Conservation (phyloP, 495 filamentous ascomycete species). For the Talaromyces nanjingensis region DNA sequence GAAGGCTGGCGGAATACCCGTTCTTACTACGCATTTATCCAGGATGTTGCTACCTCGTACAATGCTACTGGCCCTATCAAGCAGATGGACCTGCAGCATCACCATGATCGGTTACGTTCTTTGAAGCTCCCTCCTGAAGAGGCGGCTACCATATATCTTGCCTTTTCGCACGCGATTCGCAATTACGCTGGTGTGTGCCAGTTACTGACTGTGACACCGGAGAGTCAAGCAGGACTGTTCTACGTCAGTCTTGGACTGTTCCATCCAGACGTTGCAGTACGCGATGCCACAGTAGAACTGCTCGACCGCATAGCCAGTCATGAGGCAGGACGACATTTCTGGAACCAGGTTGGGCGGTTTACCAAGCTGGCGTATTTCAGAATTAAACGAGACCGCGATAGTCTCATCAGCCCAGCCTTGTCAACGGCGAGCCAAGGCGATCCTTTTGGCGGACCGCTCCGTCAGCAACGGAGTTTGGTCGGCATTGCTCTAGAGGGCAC, state of each 20-base stretch:
- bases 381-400: slow-evolving; percentile 57
- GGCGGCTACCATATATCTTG: slow-evolving; percentile 71
- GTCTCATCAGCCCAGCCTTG: slow-evolving; percentile 24
- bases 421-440: slow-evolving; percentile 3
- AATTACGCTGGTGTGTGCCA: slow-evolving; percentile 87
- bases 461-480: slow-evolving; percentile 12
- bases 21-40: slow-evolving; percentile 91
- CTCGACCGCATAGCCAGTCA: slow-evolving; percentile 78
- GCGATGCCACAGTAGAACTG: slow-evolving; percentile 69
- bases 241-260: slow-evolving; percentile 91
- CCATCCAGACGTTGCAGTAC: slow-evolving; percentile 74
- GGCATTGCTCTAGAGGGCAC: slow-evolving; percentile 11
- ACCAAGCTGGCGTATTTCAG: slow-evolving; percentile 73
- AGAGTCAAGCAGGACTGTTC: slow-evolving; percentile 84
- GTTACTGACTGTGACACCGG: slow-evolving; percentile 76
- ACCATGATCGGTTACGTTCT: slow-evolving; percentile 81
- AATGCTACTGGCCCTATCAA: slow-evolving; percentile 65
- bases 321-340: slow-evolving; percentile 90
- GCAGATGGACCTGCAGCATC: slow-evolving; percentile 77
- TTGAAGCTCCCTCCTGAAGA: slow-evolving; percentile 65
- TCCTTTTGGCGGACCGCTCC: slow-evolving; percentile 7
- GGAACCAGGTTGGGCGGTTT: slow-evolving; percentile 78
- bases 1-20: slow-evolving; percentile 94
- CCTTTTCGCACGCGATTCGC: slow-evolving; percentile 66
- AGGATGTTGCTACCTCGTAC: slow-evolving; percentile 56